phyloP scores from a whole-genome alignment of 805 yeast genomes.

The Torulaspora gathmanii region DNA sequence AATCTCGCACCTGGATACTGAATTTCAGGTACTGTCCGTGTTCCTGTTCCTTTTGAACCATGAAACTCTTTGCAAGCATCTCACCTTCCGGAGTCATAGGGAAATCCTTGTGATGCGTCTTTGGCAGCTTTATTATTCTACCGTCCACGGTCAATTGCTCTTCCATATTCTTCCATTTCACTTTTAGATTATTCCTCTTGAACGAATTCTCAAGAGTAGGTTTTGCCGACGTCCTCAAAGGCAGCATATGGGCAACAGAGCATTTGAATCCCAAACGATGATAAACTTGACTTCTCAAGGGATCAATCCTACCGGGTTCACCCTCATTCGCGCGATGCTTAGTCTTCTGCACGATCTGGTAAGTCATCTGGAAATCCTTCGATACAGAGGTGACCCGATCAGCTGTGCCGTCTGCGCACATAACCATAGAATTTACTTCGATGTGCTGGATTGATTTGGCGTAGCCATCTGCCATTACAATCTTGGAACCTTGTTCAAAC shows the following conservation, averaged over 20 bases:
- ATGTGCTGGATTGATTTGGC: slow-evolving; percentile 36
- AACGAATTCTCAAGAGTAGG: slow-evolving; percentile 24
- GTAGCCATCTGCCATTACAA: slow-evolving; percentile 43
- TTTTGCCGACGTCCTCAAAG: slow-evolving; percentile 17
- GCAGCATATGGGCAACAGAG: slow-evolving; percentile 21
- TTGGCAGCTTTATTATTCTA: slow-evolving; percentile 23
- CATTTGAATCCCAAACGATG: slow-evolving; percentile 25
- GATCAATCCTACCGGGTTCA: slow-evolving; percentile 19
- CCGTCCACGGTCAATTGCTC: slow-evolving; percentile 23
- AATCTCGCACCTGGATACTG: slow-evolving; percentile 41
- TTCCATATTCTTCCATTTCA: slow-evolving; percentile 21
- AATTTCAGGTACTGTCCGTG: slow-evolving; percentile 36
- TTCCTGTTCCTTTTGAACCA: slow-evolving; percentile 26
- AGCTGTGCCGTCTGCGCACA: slow-evolving; percentile 43
- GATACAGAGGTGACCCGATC: slow-evolving; percentile 40
- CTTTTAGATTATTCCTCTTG: slow-evolving; percentile 17
- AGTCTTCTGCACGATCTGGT: slow-evolving; percentile 35
- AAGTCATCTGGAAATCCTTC: slow-evolving; percentile 43
- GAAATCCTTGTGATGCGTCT: slow-evolving; percentile 24
- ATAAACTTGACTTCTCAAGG: slow-evolving; percentile 15
- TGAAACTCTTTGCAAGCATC: slow-evolving; percentile 24
- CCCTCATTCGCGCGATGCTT: slow-evolving; percentile 26
- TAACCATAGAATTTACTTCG: slow-evolving; percentile 37
- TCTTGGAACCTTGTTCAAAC: slow-evolving; percentile 39
- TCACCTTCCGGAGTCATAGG: slow-evolving; percentile 24